phyloP scores from a whole-genome alignment of 441 rosid genomes.

The California macrophylla region DNA sequence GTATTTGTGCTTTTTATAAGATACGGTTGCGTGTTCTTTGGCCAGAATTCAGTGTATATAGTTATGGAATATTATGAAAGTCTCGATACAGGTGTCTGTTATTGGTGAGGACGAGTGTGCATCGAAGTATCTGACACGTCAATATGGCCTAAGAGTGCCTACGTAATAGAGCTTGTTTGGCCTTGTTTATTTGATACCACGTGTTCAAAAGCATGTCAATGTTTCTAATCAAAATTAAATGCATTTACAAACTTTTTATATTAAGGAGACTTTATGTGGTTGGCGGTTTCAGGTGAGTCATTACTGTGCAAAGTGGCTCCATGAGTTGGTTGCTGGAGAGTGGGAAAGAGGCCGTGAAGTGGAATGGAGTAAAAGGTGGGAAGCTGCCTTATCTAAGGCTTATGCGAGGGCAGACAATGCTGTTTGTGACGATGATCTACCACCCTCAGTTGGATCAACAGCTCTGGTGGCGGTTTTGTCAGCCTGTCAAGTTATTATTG shows the following conservation, averaged over 20 bases:
- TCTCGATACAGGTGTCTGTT: background rate
- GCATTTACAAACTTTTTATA: background rate
- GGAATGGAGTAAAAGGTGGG: slow-evolving; percentile 5
- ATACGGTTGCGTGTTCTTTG: background rate
- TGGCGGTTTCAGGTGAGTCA: slow-evolving; percentile 7
- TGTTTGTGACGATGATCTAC: slow-evolving; percentile 3
- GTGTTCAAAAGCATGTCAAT: background rate
- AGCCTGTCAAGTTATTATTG: slow-evolving; percentile 21
- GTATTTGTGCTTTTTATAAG: background rate
- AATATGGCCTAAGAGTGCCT: background rate
- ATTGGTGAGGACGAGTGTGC: background rate
- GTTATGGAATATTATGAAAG: background rate
- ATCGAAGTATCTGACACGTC: background rate
- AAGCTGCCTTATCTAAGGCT: slow-evolving; percentile 3
- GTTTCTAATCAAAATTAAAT: background rate
- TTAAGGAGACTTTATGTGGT: background rate
- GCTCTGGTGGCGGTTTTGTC: slow-evolving; percentile 22
- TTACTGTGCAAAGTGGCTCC: slow-evolving; percentile 5
- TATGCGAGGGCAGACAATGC: background rate
- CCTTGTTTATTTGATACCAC: background rate
- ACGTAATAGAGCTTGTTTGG: background rate
- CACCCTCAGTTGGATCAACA: slow-evolving; percentile 20
- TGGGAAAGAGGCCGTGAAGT: slow-evolving; percentile 1
- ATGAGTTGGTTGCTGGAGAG: slow-evolving; percentile 4
- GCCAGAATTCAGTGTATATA: background rate